Conservation (phyloP, 1,139 yeast genomes). For the Torulaspora pretoriensis region DNA sequence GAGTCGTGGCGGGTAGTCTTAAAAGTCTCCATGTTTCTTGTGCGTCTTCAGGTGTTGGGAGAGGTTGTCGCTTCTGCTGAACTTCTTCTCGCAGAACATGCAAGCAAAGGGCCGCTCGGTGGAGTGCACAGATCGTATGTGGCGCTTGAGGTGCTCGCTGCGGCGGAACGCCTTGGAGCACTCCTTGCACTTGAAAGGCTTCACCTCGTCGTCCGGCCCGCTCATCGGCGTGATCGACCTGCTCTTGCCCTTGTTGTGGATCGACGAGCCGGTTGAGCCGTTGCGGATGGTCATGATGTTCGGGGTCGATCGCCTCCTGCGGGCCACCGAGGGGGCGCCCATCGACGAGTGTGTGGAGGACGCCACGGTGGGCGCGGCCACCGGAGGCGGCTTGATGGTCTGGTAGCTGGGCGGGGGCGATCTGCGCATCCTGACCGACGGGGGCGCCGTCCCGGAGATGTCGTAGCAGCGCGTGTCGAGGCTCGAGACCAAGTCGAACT, state of each 20-base stretch:
- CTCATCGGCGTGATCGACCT: conserved; percentile 26
- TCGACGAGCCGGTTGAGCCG: conserved; percentile 6
- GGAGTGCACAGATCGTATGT: conserved; percentile 63
- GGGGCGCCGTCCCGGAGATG: conserved; percentile 6
- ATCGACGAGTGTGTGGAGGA: conserved; percentile 1
- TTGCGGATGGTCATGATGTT: conserved; percentile 15
- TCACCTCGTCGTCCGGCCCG: conserved; percentile 33
- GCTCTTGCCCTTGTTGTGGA: conserved; percentile 12
- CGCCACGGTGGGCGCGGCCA: conserved; percentile 1
- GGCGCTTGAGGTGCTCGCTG: conserved; percentile 76
- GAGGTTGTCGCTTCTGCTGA: conserved; percentile 72
- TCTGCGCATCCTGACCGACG: conserved; percentile 9
- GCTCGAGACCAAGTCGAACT: conserved; percentile 9
- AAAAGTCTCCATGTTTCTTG: conserved; percentile 36
- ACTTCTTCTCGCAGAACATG: conserved; percentile 63
- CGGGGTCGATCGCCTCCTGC: conserved; percentile 14
- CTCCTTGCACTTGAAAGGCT: conserved; percentile 40
- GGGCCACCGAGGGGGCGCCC: conserved; percentile 9
- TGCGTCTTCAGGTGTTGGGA: conserved; percentile 79
- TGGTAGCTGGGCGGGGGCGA: conserved; percentile 15
- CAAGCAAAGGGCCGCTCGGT: conserved; percentile 72
- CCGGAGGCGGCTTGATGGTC: conserved; percentile 8
- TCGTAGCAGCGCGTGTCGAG: conserved; percentile 14
- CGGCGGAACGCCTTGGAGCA: conserved; percentile 54
- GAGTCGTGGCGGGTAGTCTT: conserved; percentile 5